These are phyloP conservation scores for Penicillium sp. DNA, from an alignment of 2,329 filamentous ascomycete genomes.

Conservation along the genomic window DNA sequence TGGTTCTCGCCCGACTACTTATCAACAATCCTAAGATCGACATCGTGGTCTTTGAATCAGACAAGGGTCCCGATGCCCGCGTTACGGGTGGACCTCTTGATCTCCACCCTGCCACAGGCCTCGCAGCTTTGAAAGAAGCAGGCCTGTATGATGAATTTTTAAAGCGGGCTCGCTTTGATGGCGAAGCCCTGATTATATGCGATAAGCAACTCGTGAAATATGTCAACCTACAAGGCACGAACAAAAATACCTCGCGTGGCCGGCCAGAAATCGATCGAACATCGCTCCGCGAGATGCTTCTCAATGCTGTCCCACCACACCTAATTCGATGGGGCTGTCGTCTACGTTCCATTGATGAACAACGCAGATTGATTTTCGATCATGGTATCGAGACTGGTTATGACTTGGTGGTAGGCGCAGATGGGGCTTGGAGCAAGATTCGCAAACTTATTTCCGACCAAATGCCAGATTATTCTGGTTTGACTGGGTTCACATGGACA, in stretches of 20 bases:
- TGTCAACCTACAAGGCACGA: conserved; percentile 12
- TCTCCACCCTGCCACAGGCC: conserved; percentile 30
- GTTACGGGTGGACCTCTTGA: conserved; percentile 33
- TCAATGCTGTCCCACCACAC: conserved; percentile 27
- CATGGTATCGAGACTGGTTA: conserved; percentile 22
- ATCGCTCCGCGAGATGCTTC: conserved; percentile 27
- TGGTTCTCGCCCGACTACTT: conserved; percentile 15
- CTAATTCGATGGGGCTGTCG: conserved; percentile 30
- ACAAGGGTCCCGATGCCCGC: conserved; percentile 29
- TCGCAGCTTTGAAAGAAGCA: conserved; percentile 28
- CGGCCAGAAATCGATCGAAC: conserved; percentile 34
- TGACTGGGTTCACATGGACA: conserved; percentile 17
- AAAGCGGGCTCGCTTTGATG: conserved; percentile 24
- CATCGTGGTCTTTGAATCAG: conserved; percentile 33
- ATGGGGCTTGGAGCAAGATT: conserved; percentile 33
- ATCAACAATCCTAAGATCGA: conserved; percentile 13
- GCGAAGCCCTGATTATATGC: conserved; percentile 17
- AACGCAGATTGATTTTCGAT: conserved; percentile 15
- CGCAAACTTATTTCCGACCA: conserved; percentile 29
- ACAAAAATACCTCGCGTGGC: conserved; percentile 12
- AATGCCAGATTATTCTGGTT: conserved; percentile 29
- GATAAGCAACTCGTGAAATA: conserved; percentile 24
- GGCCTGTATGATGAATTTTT: conserved; percentile 31
- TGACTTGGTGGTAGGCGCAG: conserved; percentile 33
- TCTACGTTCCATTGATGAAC: conserved; percentile 20